These are phyloP conservation scores for Eucalyptus marginata DNA, from an alignment of 345 rosid genomes.

Conservation along the genomic window DNA sequence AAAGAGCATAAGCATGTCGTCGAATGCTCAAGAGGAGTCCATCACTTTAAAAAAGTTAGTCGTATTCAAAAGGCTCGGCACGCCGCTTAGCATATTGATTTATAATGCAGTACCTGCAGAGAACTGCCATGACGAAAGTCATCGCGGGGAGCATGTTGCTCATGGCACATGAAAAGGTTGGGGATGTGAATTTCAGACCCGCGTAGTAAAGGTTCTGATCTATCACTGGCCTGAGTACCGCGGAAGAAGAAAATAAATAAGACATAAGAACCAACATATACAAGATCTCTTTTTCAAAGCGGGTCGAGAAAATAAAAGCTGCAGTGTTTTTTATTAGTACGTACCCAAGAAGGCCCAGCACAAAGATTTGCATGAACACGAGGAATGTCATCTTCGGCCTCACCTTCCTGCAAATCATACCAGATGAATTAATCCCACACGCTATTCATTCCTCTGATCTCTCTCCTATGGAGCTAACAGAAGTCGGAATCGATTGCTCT, in stretches of 20 bases:
- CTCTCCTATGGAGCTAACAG: background rate
- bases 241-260: background rate
- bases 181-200: slow-evolving; percentile 78
- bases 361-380: slow-evolving; percentile 69
- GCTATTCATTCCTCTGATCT: background rate
- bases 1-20: background rate
- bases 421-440: background rate
- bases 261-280: background rate
- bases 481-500: background rate
- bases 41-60: background rate
- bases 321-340: background rate
- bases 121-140: slow-evolving; percentile 72
- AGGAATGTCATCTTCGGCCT: slow-evolving; percentile 69
- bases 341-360: slow-evolving; percentile 90
- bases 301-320: background rate
- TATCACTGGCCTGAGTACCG: slow-evolving; percentile 64
- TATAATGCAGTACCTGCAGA: slow-evolving; percentile 18
- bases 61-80: background rate
- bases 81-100: background rate
- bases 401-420: slow-evolving; percentile 35
- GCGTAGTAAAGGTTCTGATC: slow-evolving; percentile 91
- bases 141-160: slow-evolving; percentile 87
- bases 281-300: background rate
- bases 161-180: slow-evolving; percentile 82
- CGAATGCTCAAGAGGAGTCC: background rate